These are phyloP conservation scores for Diaporthe vexans DNA, from an alignment of 2,329 filamentous ascomycete genomes.

Conservation along the genomic window DNA sequence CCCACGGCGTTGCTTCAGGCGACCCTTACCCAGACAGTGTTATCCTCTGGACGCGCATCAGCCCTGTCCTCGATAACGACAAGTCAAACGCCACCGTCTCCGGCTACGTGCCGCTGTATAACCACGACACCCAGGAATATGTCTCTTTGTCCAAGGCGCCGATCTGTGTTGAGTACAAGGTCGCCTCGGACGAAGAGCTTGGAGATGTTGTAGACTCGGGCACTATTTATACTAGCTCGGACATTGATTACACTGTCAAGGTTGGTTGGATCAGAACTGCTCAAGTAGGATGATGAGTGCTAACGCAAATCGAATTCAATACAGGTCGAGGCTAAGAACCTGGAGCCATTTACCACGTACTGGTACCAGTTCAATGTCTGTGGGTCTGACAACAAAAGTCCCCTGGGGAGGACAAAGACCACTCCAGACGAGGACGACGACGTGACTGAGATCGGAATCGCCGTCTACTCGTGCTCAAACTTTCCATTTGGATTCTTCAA, in stretches of 20 bases:
- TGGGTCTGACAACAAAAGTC: conserved; percentile 70
- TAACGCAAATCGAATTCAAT: not conserved
- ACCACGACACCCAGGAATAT: conserved; percentile 59
- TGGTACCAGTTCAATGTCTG: conserved; percentile 81
- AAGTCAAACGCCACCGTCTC: conserved; percentile 59
- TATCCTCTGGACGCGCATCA: conserved; percentile 61
- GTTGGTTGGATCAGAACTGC: conserved; percentile 50
- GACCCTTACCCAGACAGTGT: conserved; percentile 68
- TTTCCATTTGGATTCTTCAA: conserved; percentile 74
- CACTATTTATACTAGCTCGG: conserved; percentile 76
- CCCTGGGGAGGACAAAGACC: conserved; percentile 79
- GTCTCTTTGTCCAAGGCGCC: conserved; percentile 68
- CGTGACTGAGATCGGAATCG: conserved; percentile 71
- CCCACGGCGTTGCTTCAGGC: conserved; percentile 67
- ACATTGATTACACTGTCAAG: conserved; percentile 83
- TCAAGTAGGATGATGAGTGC: not conserved
- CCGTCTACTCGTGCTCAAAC: conserved; percentile 80
- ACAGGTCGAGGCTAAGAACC: conserved; percentile 73
- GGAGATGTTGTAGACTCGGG: conserved; percentile 65
- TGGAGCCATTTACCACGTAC: conserved; percentile 76
- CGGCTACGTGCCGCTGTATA: conserved; percentile 56
- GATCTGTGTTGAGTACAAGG: conserved; percentile 76
- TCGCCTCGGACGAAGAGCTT: conserved; percentile 63
- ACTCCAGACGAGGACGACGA: conserved; percentile 70
- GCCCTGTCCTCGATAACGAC: conserved; percentile 59